These are phyloP conservation scores for Somion occarium DNA, from an alignment of 1,284 basidiomycete genomes.

Conservation along the genomic window DNA sequence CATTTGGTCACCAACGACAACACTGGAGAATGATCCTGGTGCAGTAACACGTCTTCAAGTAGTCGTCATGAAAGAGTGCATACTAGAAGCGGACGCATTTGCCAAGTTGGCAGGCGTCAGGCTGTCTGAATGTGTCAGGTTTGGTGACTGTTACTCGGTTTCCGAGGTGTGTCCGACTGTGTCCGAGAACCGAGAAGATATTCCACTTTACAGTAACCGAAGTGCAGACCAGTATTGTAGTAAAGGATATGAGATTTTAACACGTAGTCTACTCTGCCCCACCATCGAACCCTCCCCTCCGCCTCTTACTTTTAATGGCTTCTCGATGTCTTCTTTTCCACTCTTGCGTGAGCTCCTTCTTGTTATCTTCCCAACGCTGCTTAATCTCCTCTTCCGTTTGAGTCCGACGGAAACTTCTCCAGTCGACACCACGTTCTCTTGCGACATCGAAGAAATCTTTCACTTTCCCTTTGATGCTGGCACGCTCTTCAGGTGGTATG, in stretches of 20 bases:
- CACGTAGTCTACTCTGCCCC: conserved; percentile 5
- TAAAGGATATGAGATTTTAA: neutral
- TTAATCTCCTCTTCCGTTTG: conserved; percentile 60
- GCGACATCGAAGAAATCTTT: conserved; percentile 41
- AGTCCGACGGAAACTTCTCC: conserved; percentile 44
- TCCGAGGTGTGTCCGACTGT: no score
- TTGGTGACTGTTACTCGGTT: no score
- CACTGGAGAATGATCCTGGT: no score
- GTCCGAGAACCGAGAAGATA: no score
- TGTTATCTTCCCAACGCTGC: conserved; percentile 66
- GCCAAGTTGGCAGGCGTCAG: no score
- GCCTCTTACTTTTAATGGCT: conserved; percentile 59
- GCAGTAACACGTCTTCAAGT: no score
- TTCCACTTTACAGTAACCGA: no score
- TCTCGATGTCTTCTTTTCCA: conserved; percentile 81
- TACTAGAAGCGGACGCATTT: no score
- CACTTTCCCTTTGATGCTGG: conserved; percentile 12
- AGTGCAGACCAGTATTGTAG: no score
- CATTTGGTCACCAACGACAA: no score
- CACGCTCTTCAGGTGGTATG: conserved; percentile 18
- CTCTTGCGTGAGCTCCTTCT: conserved; percentile 66
- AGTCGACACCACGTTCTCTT: conserved; percentile 30
- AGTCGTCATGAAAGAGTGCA: no score
- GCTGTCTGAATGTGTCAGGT: no score
- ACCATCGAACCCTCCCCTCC: conserved; percentile 35